phyloP scores from a whole-genome alignment of 352 stramenopile genomes.

The Globisporangium middletonii region DNA sequence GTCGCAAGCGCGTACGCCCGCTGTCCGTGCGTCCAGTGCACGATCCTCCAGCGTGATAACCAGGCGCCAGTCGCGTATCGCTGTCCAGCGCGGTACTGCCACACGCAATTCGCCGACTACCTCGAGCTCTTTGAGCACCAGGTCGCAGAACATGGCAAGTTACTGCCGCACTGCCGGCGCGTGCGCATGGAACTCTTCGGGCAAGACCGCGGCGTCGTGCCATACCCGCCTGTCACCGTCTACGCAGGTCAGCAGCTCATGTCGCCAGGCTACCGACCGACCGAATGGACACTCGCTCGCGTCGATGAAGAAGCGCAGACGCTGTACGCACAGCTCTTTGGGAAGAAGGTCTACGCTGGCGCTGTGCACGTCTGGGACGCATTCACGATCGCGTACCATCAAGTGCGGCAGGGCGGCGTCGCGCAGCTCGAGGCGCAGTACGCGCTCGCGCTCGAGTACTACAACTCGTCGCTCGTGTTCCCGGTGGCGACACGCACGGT shows the following conservation, averaged over 20 bases:
- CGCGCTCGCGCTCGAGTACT: slow-evolving; percentile 48
- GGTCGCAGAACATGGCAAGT: slow-evolving; percentile 32
- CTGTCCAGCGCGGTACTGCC: slow-evolving; percentile 16
- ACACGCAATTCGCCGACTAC: slow-evolving; percentile 27
- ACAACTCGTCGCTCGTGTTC: slow-evolving; percentile 44
- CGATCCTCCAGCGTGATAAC: slow-evolving; percentile 1
- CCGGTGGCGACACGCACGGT: slow-evolving; percentile 17
- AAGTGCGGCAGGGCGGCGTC: slow-evolving; percentile 29
- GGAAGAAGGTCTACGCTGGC: slow-evolving; percentile 5
- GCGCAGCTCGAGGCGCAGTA: slow-evolving; percentile 45
- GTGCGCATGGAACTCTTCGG: slow-evolving; percentile 31
- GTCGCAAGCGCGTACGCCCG: slow-evolving; percentile 5
- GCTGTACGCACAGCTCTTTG: slow-evolving; percentile 18
- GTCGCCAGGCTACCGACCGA: slow-evolving; percentile 22
- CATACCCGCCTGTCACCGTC: slow-evolving; percentile 45
- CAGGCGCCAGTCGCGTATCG: slow-evolving; percentile 3
- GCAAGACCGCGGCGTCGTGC: slow-evolving; percentile 21
- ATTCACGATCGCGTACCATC: slow-evolving; percentile 37
- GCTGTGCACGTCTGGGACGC: slow-evolving; percentile 14
- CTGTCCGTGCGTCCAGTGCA: slow-evolving; percentile 12
- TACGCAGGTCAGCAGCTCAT: slow-evolving; percentile 45
- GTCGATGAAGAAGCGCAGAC: slow-evolving; percentile 34
- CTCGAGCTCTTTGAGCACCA: slow-evolving; percentile 55
- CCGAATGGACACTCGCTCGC: slow-evolving; percentile 36
- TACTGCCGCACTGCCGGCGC: slow-evolving; percentile 31